Evolutionary conservation across 2,329 filamentous ascomycete genomes (phyloP).

Genomic region (Stagonosporopsis vannaccii): DNA sequence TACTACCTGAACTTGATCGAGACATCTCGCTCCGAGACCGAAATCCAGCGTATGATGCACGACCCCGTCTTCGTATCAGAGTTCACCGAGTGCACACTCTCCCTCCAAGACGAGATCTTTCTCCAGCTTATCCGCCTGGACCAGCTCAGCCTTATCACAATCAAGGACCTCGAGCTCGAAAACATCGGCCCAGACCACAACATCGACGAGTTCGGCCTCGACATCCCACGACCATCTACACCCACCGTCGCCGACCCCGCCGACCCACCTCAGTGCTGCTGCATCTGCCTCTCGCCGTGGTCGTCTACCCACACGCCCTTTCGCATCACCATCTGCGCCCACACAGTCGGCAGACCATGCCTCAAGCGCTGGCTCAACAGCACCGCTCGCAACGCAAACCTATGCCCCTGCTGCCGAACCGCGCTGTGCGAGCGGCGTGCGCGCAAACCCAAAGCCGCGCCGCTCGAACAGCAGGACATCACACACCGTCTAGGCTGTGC

Average conservation of each 20-base stretch:
- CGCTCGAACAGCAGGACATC: background rate
- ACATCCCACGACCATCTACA: background rate
- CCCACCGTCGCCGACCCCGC: background rate
- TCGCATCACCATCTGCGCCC: constrained; percentile 14
- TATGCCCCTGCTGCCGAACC: constrained; percentile 22
- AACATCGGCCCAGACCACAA: constrained; percentile 10
- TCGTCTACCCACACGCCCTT: constrained; percentile 12
- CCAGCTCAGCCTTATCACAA: background rate
- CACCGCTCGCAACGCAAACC: constrained; percentile 16
- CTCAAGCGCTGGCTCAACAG: constrained; percentile 22
- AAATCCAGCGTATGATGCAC: background rate
- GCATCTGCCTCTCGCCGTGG: constrained; percentile 22
- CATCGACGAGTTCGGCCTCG: constrained; percentile 16
- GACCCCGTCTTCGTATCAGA: background rate
- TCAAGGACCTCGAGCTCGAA: constrained; percentile 13
- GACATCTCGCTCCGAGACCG: background rate
- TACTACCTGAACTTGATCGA: constrained; percentile 6
- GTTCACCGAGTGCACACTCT: background rate
- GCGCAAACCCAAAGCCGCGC: background rate
- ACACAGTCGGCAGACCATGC: constrained; percentile 21
- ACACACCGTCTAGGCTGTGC: background rate
- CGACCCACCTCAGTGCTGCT: constrained; percentile 9
- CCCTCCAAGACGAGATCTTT: background rate
- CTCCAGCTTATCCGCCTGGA: background rate
- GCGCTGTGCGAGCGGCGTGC: constrained; percentile 16